Conservation (phyloP, 1,284 basidiomycete species). For the Anthracocystis walkeri region DNA sequence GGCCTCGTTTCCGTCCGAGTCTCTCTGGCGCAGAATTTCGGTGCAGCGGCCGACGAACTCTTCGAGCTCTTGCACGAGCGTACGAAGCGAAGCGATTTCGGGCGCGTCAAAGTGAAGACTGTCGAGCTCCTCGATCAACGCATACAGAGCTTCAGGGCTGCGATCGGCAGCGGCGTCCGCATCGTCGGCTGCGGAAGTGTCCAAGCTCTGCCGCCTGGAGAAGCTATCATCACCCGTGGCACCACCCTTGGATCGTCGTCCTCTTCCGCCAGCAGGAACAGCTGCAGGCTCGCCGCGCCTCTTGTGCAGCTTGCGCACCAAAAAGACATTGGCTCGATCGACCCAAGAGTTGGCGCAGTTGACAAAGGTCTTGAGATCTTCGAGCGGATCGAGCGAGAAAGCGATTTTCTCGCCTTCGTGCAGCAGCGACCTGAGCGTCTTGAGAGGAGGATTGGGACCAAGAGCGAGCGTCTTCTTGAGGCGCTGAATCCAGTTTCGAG, state of each 20-base stretch:
- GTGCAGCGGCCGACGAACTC: conserved; percentile 75
- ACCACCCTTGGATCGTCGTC: conserved; percentile 67
- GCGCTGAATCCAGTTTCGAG: conserved; percentile 80
- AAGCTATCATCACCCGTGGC: conserved; percentile 28
- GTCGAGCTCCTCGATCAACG: conserved; percentile 78
- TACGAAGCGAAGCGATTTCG: conserved; percentile 77
- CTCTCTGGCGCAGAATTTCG: conserved; percentile 31
- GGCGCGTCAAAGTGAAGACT: conserved; percentile 82
- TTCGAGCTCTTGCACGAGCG: conserved; percentile 77
- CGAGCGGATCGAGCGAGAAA: conserved; percentile 79
- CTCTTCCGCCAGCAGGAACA: conserved; percentile 81
- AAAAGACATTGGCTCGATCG: conserved; percentile 72
- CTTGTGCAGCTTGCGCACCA: conserved; percentile 73
- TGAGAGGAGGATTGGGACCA: conserved; percentile 78
- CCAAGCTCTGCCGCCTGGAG: conserved; percentile 20
- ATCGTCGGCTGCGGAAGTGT: conserved; percentile 33
- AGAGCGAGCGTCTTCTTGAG: conserved; percentile 76
- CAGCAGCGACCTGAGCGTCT: conserved; percentile 80
- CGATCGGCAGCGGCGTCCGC: conserved; percentile 32
- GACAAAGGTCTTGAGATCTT: conserved; percentile 81
- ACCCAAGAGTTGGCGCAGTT: conserved; percentile 85
- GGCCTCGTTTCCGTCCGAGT: conserved; percentile 21
- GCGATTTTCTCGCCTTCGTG: conserved; percentile 88
- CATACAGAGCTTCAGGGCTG: conserved; percentile 56
- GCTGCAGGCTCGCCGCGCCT: conserved; percentile 49